These are phyloP conservation scores for Alternaria sp. DNA, from an alignment of 2,329 filamentous ascomycete genomes.

Conservation along the genomic window DNA sequence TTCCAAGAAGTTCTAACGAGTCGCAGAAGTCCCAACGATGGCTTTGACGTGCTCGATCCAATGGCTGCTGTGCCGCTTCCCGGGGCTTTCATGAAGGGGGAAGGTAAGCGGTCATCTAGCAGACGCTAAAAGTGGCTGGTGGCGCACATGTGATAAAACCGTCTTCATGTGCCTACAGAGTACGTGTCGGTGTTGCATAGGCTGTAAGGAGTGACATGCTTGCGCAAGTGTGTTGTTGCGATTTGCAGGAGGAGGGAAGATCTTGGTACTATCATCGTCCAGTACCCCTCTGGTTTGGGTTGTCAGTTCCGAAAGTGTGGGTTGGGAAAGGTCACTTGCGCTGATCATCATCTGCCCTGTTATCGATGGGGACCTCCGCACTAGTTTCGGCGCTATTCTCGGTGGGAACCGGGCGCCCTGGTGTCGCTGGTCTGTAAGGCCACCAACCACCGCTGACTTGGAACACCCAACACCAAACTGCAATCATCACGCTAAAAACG, in stretches of 20 bases:
- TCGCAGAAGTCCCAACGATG: constrained; percentile 2
- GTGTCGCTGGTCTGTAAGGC: not conserved
- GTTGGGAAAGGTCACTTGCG: not conserved
- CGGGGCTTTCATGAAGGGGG: not conserved
- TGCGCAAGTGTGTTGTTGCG: not conserved
- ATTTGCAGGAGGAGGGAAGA: not conserved
- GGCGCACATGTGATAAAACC: not conserved
- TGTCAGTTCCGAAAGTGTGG: not conserved
- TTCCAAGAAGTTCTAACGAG: constrained; percentile 6
- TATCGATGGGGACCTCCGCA: not conserved
- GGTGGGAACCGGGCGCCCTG: not conserved
- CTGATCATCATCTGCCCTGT: constrained; percentile 2
- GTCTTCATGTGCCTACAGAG: not conserved
- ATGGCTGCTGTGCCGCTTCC: not conserved
- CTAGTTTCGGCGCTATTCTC: not conserved
- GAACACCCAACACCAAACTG: not conserved
- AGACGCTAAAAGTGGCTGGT: not conserved
- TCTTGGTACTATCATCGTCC: not conserved
- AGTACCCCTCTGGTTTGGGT: constrained; percentile 6
- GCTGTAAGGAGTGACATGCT: not conserved
- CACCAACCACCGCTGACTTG: not conserved
- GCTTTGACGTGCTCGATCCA: not conserved
- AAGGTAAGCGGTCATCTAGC: not conserved
- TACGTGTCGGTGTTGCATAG: not conserved
- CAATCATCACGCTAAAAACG: not conserved